These are phyloP conservation scores for Saccharomycopsis phalli DNA, from an alignment of 1,139 yeast genomes.

Conservation along the genomic window DNA sequence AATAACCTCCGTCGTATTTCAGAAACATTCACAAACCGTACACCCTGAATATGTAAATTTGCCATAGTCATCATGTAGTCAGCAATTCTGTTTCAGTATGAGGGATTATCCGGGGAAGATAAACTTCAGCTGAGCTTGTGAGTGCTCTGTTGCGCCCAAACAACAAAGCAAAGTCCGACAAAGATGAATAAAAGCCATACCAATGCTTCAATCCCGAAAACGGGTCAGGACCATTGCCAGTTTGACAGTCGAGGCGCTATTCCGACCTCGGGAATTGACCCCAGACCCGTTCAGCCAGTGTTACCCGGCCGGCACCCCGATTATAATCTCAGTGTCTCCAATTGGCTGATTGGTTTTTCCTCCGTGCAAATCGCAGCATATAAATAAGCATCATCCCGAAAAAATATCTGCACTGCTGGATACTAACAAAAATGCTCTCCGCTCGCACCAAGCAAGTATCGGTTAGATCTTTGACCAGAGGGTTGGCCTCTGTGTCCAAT, in stretches of 20 bases:
- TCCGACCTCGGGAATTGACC: neutral
- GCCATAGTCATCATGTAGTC: neutral
- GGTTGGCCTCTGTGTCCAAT: slow-evolving; percentile 63
- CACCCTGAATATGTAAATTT: neutral
- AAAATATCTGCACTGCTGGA: neutral
- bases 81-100: no score
- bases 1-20: neutral
- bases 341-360: neutral
- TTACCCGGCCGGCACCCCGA: neutral
- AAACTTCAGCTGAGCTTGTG: no score
- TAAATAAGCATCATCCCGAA: neutral
- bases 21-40: neutral
- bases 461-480: slow-evolving; percentile 33
- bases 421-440: slow-evolving; percentile 12
- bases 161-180: no score
- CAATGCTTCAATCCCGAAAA: neutral
- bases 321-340: neutral
- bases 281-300: neutral
- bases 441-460: slow-evolving; percentile 10
- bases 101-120: no score
- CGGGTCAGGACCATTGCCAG: neutral
- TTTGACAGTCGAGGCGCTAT: neutral
- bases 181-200: neutral
- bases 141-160: no score
- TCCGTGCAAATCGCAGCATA: neutral